Conservation (phyloP, 1,139 yeast species). For the Candida pseudoviswanathii region DNA sequence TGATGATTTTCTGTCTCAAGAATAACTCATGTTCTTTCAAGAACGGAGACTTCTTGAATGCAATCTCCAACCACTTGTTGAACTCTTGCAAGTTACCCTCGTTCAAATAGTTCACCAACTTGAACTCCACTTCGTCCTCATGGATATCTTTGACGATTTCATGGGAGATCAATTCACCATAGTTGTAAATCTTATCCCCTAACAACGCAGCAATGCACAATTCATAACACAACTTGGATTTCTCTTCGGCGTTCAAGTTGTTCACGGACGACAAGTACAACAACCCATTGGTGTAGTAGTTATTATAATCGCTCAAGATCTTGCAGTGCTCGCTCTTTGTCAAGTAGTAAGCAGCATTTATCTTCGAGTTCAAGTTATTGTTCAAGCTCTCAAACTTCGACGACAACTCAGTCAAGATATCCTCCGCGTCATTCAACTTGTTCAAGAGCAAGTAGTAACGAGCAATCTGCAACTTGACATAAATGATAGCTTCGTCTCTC, state of each 20-base stretch:
- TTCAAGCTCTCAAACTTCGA: constrained; percentile 53
- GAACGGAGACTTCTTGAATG: constrained; percentile 53
- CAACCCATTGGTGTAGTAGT: constrained; percentile 67
- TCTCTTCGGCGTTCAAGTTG: constrained; percentile 32
- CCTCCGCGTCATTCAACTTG: constrained; percentile 65
- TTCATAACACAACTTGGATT: constrained; percentile 67
- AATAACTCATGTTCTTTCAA: constrained; percentile 64
- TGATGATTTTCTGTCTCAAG: constrained; percentile 85
- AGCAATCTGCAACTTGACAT: constrained; percentile 77
- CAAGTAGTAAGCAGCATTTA: constrained; percentile 82
- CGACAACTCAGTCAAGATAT: constrained; percentile 63
- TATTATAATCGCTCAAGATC: constrained; percentile 73
- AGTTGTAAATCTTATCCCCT: constrained; percentile 91
- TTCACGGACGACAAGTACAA: constrained; percentile 53
- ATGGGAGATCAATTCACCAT: constrained; percentile 91
- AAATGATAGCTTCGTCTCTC: constrained; percentile 51
- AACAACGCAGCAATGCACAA: constrained; percentile 83
- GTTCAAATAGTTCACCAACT: constrained; percentile 70
- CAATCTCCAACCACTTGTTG: constrained; percentile 47
- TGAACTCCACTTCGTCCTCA: constrained; percentile 29
- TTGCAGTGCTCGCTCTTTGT: constrained; percentile 80
- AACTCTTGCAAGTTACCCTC: constrained; percentile 73
- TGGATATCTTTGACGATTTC: constrained; percentile 67
- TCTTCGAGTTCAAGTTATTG: constrained; percentile 64
- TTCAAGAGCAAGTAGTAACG: constrained; percentile 64